Conservation (phyloP, 768 basidiomycete genomes). For the Boletus huronensis region DNA sequence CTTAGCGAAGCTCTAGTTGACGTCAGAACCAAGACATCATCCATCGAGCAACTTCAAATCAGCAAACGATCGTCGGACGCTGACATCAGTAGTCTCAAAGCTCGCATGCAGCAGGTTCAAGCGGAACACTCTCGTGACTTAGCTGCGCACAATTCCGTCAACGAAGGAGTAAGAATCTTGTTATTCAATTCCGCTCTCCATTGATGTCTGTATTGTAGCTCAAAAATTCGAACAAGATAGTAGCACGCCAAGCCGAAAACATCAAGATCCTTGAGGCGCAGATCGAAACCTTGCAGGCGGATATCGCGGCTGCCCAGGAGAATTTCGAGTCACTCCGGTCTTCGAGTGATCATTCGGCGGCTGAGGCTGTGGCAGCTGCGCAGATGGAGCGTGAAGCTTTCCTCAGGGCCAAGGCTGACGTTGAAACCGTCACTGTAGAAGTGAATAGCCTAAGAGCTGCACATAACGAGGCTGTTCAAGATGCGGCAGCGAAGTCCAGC, state of each 20-base stretch:
- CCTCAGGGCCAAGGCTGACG: slow-evolving; percentile 58
- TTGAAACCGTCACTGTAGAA: slow-evolving; percentile 54
- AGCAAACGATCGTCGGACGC: slow-evolving; percentile 48
- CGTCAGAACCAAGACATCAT: slow-evolving; percentile 42
- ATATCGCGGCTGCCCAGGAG: slow-evolving; percentile 48
- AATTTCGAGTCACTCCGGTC: slow-evolving; percentile 49
- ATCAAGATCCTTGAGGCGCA: slow-evolving; percentile 49
- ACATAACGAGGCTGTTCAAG: slow-evolving; percentile 48
- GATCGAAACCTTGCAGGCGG: slow-evolving; percentile 47
- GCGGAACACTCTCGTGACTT: slow-evolving; percentile 23
- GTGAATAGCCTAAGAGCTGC: slow-evolving; percentile 46
- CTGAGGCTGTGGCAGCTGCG: slow-evolving; percentile 48
- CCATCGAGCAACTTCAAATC: slow-evolving; percentile 45
- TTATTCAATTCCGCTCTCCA: not conserved
- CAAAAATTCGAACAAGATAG: slow-evolving; percentile 41
- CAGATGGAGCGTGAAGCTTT: slow-evolving; percentile 62
- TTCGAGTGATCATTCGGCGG: slow-evolving; percentile 41
- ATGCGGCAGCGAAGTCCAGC: slow-evolving; percentile 42
- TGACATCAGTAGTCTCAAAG: slow-evolving; percentile 43
- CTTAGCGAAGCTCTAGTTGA: slow-evolving; percentile 47
- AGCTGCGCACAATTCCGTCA: slow-evolving; percentile 39
- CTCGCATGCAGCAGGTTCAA: slow-evolving; percentile 38
- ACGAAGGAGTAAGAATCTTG: slow-evolving; percentile 46
- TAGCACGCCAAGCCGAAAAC: slow-evolving; percentile 40
- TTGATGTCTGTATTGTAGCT: slow-evolving; percentile 40